Base-by-base conservation (phyloP, 139 green algal genomes). In the Zygnema cylindricum region DNA sequence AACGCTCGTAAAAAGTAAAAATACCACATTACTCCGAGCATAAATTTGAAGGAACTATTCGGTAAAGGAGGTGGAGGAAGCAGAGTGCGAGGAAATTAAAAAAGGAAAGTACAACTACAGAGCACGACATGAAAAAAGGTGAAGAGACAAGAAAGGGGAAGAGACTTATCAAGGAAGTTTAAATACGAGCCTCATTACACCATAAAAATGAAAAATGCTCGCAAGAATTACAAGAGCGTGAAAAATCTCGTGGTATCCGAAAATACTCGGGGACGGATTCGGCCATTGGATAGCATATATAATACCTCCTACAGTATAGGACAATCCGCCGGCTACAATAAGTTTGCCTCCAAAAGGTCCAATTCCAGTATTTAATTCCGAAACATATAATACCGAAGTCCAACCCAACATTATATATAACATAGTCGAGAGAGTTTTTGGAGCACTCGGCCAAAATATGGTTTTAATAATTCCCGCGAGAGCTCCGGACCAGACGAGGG, bases 201-300 rank as follows among this genome's bases (percentile, higher is more conserved):
- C 49, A 7, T 7, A 63, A 16, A 63, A 63, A 63, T 63, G 49
- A 63, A 63, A 63, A 63, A 63, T 16, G 16, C 49, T 25, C 49
- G 49, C 49, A 16, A 63, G 7, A 25, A 94, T 91, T 1, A 92
- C 83, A 1, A 86, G 35, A 22, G 43, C 36, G 55, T 94, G 92
- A 32, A 94, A 94, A 0, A 93, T 55, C 40, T 94, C 92, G 69
- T 94, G 92, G 86, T 94, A 94, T n/a, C 92, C 92, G 86, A 93
- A 94, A 1, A 81, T 43, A 2, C 43, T 43, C 1, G 92, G 92
- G 0, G 0, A 69, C 22, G 87, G 86, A 49, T 94, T 78, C 7
- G 92, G 92, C 87, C 91, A 86, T 22, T 82, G 57, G 0, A 71
- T 11, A 0, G 89, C 81, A n/a, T 94, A 94, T 0, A 87, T 82